Evolutionary conservation across 2,329 filamentous ascomycete species (phyloP).

Genomic region (Mycosphaerella sp.): DNA sequence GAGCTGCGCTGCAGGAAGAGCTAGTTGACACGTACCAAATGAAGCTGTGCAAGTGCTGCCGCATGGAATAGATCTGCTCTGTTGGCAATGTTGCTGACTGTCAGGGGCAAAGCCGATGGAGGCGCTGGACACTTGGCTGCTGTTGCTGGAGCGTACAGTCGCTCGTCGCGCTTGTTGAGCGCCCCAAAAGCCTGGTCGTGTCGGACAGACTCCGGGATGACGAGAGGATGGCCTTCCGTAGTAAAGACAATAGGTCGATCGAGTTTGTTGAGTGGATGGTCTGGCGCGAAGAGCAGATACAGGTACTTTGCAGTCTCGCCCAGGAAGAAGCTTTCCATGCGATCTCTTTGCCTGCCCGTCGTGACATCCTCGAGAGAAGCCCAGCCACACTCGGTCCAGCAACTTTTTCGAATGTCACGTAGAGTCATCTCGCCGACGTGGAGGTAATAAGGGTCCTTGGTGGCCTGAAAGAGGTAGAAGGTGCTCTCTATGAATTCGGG

Average conservation of each 20-base stretch:
- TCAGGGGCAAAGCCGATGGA: constrained; percentile 55
- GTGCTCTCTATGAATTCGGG: constrained; percentile 97
- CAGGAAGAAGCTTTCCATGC: constrained; percentile 98
- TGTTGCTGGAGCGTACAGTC: constrained; percentile 11
- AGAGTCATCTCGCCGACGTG: constrained; percentile 95
- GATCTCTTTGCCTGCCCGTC: constrained; percentile 76
- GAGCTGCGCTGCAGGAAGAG: no score
- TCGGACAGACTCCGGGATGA: constrained; percentile 49
- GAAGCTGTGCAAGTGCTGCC: constrained; percentile 73
- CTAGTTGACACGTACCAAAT: constrained; percentile 41
- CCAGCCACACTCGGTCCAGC: constrained; percentile 89
- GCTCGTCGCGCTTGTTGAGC: constrained; percentile 4
- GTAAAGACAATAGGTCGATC: constrained; percentile 90
- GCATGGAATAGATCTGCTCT: constrained; percentile 82
- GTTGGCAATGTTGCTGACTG: constrained; percentile 71
- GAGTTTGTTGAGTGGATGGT: constrained; percentile 78
- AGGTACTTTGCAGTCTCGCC: constrained; percentile 96
- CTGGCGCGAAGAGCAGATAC: constrained; percentile 79
- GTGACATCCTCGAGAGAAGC: constrained; percentile 61
- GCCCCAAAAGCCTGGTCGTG: background rate
- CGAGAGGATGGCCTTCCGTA: constrained; percentile 88
- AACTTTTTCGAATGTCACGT: constrained; percentile 77
- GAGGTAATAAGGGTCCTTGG: constrained; percentile 90
- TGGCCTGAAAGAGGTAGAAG: constrained; percentile 91
- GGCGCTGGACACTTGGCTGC: constrained; percentile 61